Percentiles rank a stretch among this genome's conserved stretches.
phyloP scores from a whole-genome alignment of 2,329 filamentous ascomycete genomes.

The Penicillium sp. region DNA sequence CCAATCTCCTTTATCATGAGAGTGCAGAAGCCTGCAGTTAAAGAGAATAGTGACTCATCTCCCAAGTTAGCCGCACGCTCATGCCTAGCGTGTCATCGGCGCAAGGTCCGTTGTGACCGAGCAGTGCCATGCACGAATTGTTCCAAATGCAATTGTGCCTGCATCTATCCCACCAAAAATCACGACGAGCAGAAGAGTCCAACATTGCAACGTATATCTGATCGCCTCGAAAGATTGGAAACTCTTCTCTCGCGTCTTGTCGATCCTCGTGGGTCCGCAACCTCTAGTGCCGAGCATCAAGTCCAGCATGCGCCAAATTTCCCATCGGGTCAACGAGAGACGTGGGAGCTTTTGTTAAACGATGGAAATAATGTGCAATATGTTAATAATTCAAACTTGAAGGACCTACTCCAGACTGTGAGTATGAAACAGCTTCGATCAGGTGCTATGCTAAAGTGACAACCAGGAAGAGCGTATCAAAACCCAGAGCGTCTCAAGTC shows the following conservation, averaged over 20 bases:
- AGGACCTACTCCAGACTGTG: conserved; percentile 1
- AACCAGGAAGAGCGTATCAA: neutral
- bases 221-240: conserved; percentile 12
- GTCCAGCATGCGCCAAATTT: neutral
- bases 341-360: conserved; percentile 11
- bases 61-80: conserved; percentile 12
- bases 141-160: conserved; percentile 11
- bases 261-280: neutral
- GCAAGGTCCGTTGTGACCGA: conserved; percentile 32
- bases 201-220: conserved; percentile 17
- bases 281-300: neutral
- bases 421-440: neutral
- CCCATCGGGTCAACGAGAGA: neutral
- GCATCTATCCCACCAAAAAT: conserved; percentile 18
- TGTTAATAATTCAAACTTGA: conserved; percentile 10
- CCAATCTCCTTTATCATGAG: neutral
- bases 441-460: neutral
- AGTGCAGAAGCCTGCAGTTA: neutral
- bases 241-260: conserved; percentile 9
- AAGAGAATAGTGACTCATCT: neutral
- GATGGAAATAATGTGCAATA: neutral
- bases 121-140: conserved; percentile 29
- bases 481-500: neutral
- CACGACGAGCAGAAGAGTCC: conserved; percentile 8
- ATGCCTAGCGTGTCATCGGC: conserved; percentile 26